Percentiles rank a stretch among this genome's conserved stretches.
Evolutionary conservation across 192 early-diverging fungal species (phyloP).

Genomic region (Coemansia sp.): DNA sequence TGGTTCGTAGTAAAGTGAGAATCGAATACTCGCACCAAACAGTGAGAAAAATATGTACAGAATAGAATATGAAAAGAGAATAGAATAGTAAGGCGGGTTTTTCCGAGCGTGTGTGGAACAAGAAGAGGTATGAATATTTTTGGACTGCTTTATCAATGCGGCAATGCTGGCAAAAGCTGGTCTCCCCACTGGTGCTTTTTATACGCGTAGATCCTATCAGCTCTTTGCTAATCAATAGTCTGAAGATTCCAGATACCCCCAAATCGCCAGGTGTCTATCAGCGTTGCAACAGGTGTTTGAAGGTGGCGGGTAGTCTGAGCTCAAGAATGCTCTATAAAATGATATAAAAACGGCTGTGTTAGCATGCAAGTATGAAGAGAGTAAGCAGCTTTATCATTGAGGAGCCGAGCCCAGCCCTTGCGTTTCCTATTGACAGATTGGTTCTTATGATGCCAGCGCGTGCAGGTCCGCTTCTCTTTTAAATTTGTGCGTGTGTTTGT

Average conservation of each 20-base stretch:
- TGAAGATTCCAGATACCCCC: not conserved
- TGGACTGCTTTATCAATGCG: not conserved
- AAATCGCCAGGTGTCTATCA: not conserved
- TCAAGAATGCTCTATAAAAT: not conserved
- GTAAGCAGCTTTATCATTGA: not conserved
- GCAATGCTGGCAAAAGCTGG: not conserved
- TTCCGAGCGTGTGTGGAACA: not conserved
- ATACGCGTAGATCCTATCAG: slow-evolving; percentile 1
- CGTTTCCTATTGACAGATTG: not conserved
- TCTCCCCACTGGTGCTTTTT: not conserved
- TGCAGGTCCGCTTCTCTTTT: not conserved
- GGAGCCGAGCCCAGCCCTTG: not conserved
- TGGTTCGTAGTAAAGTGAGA: not conserved
- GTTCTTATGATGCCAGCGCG: not conserved
- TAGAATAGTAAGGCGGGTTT: not conserved
- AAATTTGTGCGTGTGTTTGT: not conserved
- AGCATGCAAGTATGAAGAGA: not conserved
- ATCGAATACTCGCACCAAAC: not conserved
- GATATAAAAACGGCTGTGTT: not conserved
- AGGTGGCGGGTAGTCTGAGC: not conserved
- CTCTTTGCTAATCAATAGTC: not conserved
- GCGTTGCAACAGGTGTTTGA: not conserved
- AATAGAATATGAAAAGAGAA: not conserved
- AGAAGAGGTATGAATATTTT: not conserved
- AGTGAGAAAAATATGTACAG: not conserved